Base-by-base conservation (phyloP, 306 rosid genomes). In the Cucurbita maxima region DNA sequence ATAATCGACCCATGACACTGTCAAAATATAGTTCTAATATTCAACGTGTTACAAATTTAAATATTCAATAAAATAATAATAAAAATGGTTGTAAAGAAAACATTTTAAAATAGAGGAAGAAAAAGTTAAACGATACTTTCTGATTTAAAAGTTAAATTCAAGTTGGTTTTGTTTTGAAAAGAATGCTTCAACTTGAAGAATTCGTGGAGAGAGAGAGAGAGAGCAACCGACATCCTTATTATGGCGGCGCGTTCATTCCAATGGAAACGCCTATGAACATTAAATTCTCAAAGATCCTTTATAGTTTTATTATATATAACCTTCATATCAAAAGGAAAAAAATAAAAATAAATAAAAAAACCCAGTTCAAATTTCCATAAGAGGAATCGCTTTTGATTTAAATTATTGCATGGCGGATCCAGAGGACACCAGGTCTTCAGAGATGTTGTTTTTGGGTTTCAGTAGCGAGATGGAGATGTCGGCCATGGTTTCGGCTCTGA, bases 381-480 rank as follows among this genome's bases (percentile, higher is more conserved):
- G 34, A 13, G 30, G 0, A 59, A 59, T 47, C 12, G 40, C 18
- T 30, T 58, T 58, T 30, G 15, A 30, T 58, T 10, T 1, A 25
- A 40, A 1, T 0, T 1, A 5, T 30, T 51, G 15, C 48, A 71
- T 36, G 75, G 60, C 60, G 34, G 61, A 37, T 44, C 18, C 72
- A 20, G 11, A 67, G 2, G 40, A 67, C 19, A 1, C 10, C 19
- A 45, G 11, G 3, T 38, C 40, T 12, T 14, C 72, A 5, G 72
- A 67, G 0, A 57, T 47, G 47, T 51, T 59, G 63, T 72, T 77
- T 58, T 10, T 47, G 20, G 61, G n/a, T 11, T 52, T 76, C 50
- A 77, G 77, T 63, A 79, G 85, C 40, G 87, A 81, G 61, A 81
- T 63, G 48, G 87, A 84, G 73, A 81, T 84, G 81, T 73, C 76